Base-by-base conservation (phyloP, 257 asterid species). In the Dorcoceras hygrometricum region DNA sequence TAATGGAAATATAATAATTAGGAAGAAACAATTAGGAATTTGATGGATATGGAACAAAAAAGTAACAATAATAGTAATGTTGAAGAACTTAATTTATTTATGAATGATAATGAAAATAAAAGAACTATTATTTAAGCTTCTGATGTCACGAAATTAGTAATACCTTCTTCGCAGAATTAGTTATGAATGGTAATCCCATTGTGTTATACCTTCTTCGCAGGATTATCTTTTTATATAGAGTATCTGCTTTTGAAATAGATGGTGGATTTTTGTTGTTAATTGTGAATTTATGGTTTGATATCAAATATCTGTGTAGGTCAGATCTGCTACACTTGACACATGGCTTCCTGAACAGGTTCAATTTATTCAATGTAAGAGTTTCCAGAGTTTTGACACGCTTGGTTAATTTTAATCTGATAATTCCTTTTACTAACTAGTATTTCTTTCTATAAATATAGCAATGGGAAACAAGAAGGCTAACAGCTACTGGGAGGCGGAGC, bases 331-430 rank as follows among this genome's bases (percentile, higher is more conserved):
- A 57, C 98, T 94, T 57, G 99, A 94, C 69, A 94, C 99, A 46
- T 94, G 99, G 99, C 96, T 94, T 75, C 99, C 99, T 27, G 99
- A 94, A 69, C 99, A 94, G 81, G 98, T 94, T 79, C 84, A 90
- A 67, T 94, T 94, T 79, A 94, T 94, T 76, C 96, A 91, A 23
- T 87, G 99, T 94, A 88, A 84, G 97, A 55, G 70, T 62, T 63
- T 65, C 46, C 51, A 26, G 58, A 14, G 57, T 70, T 34, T 79
- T 50, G 51, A 56, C 39, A 26, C 36, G 7, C 60, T 61, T 5
- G 56, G 57, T 63, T 67, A 51, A 60, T 62, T 54, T 60, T 54
- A 9, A 61, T 59, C 26, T 69, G 60, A 12, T 32, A 61, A 27
- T 53, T 67, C 57, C 26, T 59, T 16, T 78, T 59, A 36, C 43